These are phyloP conservation scores for Coniochaeta hoffmannii DNA, from an alignment of 2,329 filamentous ascomycete genomes.

Conservation along the genomic window DNA sequence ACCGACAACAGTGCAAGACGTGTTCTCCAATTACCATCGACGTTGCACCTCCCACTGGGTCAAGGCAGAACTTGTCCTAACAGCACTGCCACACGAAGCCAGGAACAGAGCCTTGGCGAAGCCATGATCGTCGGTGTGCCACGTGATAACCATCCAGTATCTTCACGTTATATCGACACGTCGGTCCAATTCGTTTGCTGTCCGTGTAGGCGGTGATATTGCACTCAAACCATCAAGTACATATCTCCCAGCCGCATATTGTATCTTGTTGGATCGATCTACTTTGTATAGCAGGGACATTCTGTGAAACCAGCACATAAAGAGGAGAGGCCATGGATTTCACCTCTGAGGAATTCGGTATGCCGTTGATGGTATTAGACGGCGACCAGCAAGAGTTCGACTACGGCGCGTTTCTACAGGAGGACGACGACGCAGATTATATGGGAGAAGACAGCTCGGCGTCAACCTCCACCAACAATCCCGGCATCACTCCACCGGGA, in stretches of 20 bases:
- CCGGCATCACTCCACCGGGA: neutral
- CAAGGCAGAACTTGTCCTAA: neutral
- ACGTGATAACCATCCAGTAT: neutral
- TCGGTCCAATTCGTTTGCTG: neutral
- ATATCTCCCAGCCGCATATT: neutral
- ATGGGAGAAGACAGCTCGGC: constrained; percentile 18
- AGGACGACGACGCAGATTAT: constrained; percentile 17
- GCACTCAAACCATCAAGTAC: neutral
- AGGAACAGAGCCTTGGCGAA: neutral
- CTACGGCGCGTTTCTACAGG: constrained; percentile 29
- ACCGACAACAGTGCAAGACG: neutral
- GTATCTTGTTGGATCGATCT: neutral
- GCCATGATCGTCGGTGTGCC: neutral
- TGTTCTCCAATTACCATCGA: neutral
- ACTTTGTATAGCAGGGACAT: neutral
- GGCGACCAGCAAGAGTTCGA: constrained; percentile 27
- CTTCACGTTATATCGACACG: neutral
- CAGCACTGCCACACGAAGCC: neutral
- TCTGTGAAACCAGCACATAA: too few relatives aligned
- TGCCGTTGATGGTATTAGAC: constrained; percentile 19
- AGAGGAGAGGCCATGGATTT: neutral
- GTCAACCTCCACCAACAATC: constrained; percentile 5
- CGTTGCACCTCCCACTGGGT: neutral
- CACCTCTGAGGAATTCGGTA: neutral
- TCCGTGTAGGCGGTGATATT: too few relatives aligned